Conservation (phyloP, 495 filamentous ascomycete genomes). For the Tuber melanosporum region DNA sequence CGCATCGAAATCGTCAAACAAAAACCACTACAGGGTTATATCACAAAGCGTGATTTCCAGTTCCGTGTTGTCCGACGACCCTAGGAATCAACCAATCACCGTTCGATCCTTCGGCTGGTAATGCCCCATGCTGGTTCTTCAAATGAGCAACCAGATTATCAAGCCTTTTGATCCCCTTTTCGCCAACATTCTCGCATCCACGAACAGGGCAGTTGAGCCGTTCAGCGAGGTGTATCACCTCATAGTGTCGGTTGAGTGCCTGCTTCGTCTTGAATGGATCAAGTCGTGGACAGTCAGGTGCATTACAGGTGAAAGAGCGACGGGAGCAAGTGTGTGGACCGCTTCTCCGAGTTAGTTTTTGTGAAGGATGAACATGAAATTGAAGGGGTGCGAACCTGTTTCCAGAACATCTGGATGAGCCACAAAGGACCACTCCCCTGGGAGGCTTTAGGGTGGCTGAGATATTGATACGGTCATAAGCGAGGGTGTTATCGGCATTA, state of each 20-base stretch:
- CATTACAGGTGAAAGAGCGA: background rate
- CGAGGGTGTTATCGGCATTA: background rate
- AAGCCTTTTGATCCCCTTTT: background rate
- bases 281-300: background rate
- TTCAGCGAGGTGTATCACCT: background rate
- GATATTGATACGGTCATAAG: background rate
- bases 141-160: slow-evolving; percentile 11
- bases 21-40: background rate
- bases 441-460: background rate
- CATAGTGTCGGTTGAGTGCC: background rate
- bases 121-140: background rate
- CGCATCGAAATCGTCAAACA: background rate
- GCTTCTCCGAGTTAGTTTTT: background rate
- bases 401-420: background rate
- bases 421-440: background rate
- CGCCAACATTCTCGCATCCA: background rate
- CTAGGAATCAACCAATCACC: background rate
- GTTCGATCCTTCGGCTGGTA: background rate
- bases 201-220: background rate
- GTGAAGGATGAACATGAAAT: background rate
- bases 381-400: background rate
- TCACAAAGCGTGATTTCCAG: background rate
- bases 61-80: no score
- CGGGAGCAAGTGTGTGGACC: background rate
- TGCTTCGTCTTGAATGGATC: background rate